Base-by-base conservation (phyloP, 257 asterid genomes). In the Anisodus acutangulus region DNA sequence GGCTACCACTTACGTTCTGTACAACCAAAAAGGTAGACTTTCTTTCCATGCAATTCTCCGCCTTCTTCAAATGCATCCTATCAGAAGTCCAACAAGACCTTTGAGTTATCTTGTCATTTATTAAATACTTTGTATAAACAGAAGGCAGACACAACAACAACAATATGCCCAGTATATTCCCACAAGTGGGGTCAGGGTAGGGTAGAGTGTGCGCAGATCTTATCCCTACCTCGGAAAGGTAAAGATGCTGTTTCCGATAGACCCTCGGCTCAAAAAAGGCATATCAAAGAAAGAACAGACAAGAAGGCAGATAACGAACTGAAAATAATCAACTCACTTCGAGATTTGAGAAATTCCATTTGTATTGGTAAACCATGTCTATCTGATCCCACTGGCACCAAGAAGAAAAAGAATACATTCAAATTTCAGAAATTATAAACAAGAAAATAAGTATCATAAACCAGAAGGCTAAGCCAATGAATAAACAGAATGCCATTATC, bases 41-140 rank as follows among this genome's bases (percentile, higher is more conserved):
- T 92, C 83, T 92, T 89, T 63, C 92, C 88, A 82, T 86, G 86
- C 51, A 94, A 91, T 83, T 90, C 92, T 31, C 98, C 98, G 3
- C 97, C 98, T 90, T 97, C 98, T 88, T 95, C 98, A 88, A 97
- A 89, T 39, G 98, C 98, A 37, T 91, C 95, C 98, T 97, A 92
- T 83, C 82, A 83, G 63, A 60, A 60, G 68, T 10, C 76, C 59
- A 87, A 82, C 53, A 76, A 22, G 31, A 53, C 84, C 13, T 47
- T 71, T 82, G 66, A 49, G 57, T 82, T 22, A 66, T 67, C 79
- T 49, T 16, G n/a, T 82, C 66, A 31, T n/a, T 26, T 78, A 19
- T 6, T 9, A 13, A 22, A 17, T 62, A 47, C 49, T 82, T 22
- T 64, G 45, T 31, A 66, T 15, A 49, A 74, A 22, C 45, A 55